Percentiles rank a stretch among this genome's conserved stretches.
These are phyloP conservation scores for Penicillium sp. DNA, from an alignment of 2,329 filamentous ascomycete genomes.

Conservation along the genomic window DNA sequence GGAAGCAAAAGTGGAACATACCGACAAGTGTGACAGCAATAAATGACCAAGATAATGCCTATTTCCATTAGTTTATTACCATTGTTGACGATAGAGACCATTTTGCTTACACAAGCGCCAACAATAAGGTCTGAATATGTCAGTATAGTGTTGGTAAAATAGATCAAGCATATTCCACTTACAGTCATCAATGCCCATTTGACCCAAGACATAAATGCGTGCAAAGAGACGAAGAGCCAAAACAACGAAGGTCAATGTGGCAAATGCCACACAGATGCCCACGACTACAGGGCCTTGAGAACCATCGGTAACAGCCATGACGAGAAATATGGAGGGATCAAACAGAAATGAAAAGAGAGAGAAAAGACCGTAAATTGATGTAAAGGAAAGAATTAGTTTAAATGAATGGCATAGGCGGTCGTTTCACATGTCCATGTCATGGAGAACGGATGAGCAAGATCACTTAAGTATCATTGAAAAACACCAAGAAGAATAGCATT, in stretches of 20 bases:
- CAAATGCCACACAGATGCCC: constrained; percentile 39
- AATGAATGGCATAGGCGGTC: background rate
- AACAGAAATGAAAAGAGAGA: background rate
- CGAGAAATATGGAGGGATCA: constrained; percentile 11
- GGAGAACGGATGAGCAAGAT: background rate
- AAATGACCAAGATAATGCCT: constrained; percentile 38
- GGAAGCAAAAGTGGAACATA: constrained; percentile 14
- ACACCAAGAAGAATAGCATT: background rate
- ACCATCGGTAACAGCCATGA: constrained; percentile 19
- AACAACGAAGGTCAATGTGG: constrained; percentile 38
- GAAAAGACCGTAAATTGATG: background rate
- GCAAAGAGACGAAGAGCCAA: constrained; percentile 41
- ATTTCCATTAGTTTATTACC: constrained; percentile 1
- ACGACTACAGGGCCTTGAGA: constrained; percentile 36
- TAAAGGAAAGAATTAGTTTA: background rate
- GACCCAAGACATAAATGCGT: constrained; percentile 38
- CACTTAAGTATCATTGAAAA: background rate
- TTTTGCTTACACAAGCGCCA: constrained; percentile 28
- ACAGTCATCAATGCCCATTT: constrained; percentile 34
- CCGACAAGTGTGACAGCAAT: constrained; percentile 36
- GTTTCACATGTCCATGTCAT: constrained; percentile 1
- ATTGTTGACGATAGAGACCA: background rate
- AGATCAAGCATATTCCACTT: constrained; percentile 5
- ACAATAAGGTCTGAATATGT: constrained; percentile 30
- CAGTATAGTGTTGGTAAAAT: background rate